Conservation (phyloP, 1,284 basidiomycete genomes). For the Ustilago trichophora region DNA sequence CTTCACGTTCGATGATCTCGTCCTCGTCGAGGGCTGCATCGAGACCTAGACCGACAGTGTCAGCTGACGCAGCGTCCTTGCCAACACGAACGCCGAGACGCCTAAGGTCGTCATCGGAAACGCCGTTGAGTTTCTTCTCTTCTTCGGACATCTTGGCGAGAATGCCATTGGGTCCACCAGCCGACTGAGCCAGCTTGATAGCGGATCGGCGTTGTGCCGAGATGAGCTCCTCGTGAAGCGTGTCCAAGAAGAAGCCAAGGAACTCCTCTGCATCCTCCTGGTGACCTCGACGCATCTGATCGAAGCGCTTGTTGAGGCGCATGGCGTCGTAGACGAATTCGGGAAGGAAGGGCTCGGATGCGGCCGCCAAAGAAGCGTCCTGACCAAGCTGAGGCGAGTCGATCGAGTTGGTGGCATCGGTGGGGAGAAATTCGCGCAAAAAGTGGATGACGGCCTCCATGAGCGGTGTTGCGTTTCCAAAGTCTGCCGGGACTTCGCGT, state of each 20-base stretch:
- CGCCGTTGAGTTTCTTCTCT: constrained; percentile 45
- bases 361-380: constrained; percentile 23
- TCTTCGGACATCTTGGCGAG: constrained; percentile 38
- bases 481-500: constrained; percentile 69
- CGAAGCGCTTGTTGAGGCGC: constrained; percentile 92
- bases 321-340: constrained; percentile 93
- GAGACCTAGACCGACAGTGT: constrained; percentile 17
- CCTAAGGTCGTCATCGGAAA: constrained; percentile 34
- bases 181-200: constrained; percentile 64
- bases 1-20: constrained; percentile 71
- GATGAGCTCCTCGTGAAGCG: constrained; percentile 90
- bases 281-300: constrained; percentile 89
- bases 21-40: constrained; percentile 60
- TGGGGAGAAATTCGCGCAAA: constrained; percentile 76
- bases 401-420: constrained; percentile 34
- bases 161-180: constrained; percentile 29
- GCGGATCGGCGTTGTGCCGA: constrained; percentile 71
- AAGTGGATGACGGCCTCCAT: constrained; percentile 84
- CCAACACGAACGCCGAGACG: constrained; percentile 27
- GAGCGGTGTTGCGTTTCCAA: constrained; percentile 75
- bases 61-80: constrained; percentile 15
- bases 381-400: constrained; percentile 9
- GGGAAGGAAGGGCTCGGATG: constrained; percentile 78
- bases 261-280: constrained; percentile 99
- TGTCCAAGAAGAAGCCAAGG: constrained; percentile 93